Base-by-base conservation (phyloP, 805 yeast genomes). In the Suhomyces vadensis region DNA sequence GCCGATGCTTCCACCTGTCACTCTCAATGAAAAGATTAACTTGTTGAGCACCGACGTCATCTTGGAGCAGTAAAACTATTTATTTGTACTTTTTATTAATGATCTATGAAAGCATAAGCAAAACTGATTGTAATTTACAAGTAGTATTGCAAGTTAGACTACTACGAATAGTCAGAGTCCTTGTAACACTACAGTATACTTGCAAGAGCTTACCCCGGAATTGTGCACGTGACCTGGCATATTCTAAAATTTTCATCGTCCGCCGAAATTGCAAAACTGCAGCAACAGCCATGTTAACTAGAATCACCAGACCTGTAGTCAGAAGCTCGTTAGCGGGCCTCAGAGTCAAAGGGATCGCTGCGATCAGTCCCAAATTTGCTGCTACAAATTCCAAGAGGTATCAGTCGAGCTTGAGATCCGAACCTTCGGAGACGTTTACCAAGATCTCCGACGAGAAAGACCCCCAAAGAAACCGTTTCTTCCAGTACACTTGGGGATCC, bases 401-500 rank as follows among this genome's bases (percentile, higher is more conserved):
- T 17, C 46, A 43, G 26, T 35, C 44, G 1, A 27, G 16, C 10
- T 25, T 42, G 10, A 39, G 27, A 16, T 13, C 42, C 16, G 36
- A 57, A 23, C 75, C 76, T 8, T 53, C 51, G 21, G 75, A 71
- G 53, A 60, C 68, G n/a, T 71, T 60, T 58, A 85, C 91, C 42
- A 74, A 74, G 47, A 57, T 85, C 19, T 64, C 76, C 22, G 85
- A 84, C 54, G 78, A 79, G 44, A 65, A 73, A 31, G 91, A 85
- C 58, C 88, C 89, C 8, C 69, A 80, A 39, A 75, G 91, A 64
- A 78, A 77, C 44, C 73, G 80, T 35, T 87, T 94, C 58, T 92
- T 88, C 73, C 81, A 85, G 55, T 92, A 90, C 61, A 74, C 94
- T 2, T 92, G 98, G 95, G 99, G 99, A 38, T 78, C 96, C 5